phyloP scores from a whole-genome alignment of 1,139 yeast species.

The Diutina rugosa region DNA sequence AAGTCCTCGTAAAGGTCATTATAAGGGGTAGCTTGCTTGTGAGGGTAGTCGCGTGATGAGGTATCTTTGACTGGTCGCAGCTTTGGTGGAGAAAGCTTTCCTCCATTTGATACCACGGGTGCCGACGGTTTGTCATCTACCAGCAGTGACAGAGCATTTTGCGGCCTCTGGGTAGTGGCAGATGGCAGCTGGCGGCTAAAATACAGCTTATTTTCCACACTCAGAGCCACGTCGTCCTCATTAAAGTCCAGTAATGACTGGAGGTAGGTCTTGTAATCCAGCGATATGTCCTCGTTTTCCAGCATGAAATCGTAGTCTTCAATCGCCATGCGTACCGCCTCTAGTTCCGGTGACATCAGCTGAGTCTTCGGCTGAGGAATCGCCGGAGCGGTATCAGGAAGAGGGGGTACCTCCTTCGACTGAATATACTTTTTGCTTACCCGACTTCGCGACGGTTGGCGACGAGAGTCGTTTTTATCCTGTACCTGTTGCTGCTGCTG shows the following conservation, averaged over 20 bases:
- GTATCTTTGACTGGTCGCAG: neutral
- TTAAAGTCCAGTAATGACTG: conserved; percentile 2
- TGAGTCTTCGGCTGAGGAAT: neutral
- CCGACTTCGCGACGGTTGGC: conserved; percentile 4
- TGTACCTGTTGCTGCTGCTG: conserved; percentile 5
- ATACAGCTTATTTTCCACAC: neutral
- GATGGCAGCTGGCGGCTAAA: neutral
- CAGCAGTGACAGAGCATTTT: neutral
- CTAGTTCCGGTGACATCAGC: neutral
- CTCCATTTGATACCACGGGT: neutral
- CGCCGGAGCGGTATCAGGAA: neutral
- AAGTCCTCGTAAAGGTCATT: neutral
- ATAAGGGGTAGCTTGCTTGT: neutral
- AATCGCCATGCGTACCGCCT: neutral
- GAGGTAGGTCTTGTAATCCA: neutral
- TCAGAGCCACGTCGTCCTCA: conserved; percentile 1
- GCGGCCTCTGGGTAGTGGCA: neutral
- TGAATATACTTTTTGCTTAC: conserved; percentile 9
- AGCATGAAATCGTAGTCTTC: neutral
- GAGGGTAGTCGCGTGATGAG: neutral
- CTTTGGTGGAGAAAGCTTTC: neutral
- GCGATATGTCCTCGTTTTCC: conserved; percentile 1
- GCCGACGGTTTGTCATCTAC: neutral
- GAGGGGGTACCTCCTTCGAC: neutral
- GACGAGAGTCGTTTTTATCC: neutral